Evolutionary conservation across 352 stramenopile genomes (phyloP).

Genomic region (Pythium brachiatum): DNA sequence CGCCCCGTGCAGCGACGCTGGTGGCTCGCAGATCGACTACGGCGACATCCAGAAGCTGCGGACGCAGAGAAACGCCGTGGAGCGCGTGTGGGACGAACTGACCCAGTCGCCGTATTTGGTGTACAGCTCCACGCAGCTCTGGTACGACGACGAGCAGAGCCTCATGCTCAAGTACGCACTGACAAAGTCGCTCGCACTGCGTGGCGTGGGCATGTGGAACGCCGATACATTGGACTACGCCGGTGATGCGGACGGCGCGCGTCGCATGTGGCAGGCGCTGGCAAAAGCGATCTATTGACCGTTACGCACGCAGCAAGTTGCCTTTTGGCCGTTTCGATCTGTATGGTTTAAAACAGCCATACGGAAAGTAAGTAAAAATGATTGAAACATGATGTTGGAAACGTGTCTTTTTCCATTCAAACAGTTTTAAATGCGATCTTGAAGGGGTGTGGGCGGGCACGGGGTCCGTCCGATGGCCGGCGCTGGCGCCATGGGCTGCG

Average conservation of each 20-base stretch:
- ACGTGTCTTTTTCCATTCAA: slow-evolving; percentile 28
- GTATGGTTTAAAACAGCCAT: slow-evolving; percentile 14
- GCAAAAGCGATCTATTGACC: slow-evolving; percentile 29
- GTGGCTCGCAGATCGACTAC: slow-evolving; percentile 62
- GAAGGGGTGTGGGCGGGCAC: slow-evolving; percentile 18
- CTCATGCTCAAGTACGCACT: slow-evolving; percentile 58
- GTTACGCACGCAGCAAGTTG: slow-evolving; percentile 18
- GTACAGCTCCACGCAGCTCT: slow-evolving; percentile 42
- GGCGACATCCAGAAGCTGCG: slow-evolving; percentile 44
- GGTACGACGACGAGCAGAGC: slow-evolving; percentile 70
- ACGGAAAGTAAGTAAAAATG: slow-evolving; percentile 12
- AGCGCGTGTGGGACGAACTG: slow-evolving; percentile 49
- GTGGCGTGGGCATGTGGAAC: slow-evolving; percentile 82
- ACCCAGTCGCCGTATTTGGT: slow-evolving; percentile 58
- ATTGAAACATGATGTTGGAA: slow-evolving; percentile 12
- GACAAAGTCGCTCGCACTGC: slow-evolving; percentile 42
- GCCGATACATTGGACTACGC: slow-evolving; percentile 70
- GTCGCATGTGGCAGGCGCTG: slow-evolving; percentile 56
- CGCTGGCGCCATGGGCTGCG: neutral
- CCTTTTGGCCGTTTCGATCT: slow-evolving; percentile 2
- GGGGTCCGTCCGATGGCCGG: neutral
- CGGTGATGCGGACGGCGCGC: slow-evolving; percentile 32
- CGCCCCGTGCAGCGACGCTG: slow-evolving; percentile 76
- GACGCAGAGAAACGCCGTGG: slow-evolving; percentile 16
- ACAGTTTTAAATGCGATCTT: slow-evolving; percentile 22